Evolutionary conservation across 2,329 filamentous ascomycete genomes (phyloP).

Genomic region (Didymella arachidicola): DNA sequence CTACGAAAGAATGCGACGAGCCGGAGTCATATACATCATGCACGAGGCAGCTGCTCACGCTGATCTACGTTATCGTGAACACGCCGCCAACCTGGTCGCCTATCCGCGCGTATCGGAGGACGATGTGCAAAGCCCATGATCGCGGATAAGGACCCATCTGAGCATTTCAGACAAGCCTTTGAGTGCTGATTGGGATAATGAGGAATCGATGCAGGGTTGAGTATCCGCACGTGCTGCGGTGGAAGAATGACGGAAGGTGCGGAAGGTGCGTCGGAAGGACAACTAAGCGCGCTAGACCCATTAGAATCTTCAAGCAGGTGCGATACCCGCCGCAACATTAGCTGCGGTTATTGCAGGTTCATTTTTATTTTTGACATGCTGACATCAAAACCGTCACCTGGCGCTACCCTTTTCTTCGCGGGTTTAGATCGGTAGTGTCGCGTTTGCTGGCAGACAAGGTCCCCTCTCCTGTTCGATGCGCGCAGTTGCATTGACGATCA

Average conservation of each 20-base stretch:
- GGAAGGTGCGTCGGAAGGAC: conserved; percentile 14
- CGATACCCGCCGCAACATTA: conserved; percentile 2
- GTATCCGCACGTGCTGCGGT: conserved; percentile 2
- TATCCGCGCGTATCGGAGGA: conserved; percentile 17
- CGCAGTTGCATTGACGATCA: conserved; percentile 33
- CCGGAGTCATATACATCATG: conserved; percentile 9
- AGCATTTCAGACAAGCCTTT: neutral
- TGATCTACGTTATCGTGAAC: conserved; percentile 14
- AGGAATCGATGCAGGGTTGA: conserved; percentile 3
- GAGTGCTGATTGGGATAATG: conserved; percentile 7
- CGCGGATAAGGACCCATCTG: conserved; percentile 5
- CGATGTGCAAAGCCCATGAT: conserved; percentile 1
- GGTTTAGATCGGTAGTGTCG: conserved; percentile 25
- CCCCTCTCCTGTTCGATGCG: conserved; percentile 29
- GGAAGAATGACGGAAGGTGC: conserved; percentile 12
- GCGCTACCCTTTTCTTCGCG: too few relatives aligned
- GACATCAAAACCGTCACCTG: neutral
- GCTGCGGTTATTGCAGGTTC: neutral
- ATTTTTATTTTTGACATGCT: neutral
- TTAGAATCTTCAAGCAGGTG: conserved; percentile 1
- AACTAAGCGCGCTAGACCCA: conserved; percentile 1
- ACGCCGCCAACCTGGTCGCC: conserved; percentile 14
- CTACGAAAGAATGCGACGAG: neutral
- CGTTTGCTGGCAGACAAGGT: conserved; percentile 30
- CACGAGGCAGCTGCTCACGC: neutral